Evolutionary conservation across 148 eudicot genomes (phyloP).

Genomic region (Camellia japonica): DNA sequence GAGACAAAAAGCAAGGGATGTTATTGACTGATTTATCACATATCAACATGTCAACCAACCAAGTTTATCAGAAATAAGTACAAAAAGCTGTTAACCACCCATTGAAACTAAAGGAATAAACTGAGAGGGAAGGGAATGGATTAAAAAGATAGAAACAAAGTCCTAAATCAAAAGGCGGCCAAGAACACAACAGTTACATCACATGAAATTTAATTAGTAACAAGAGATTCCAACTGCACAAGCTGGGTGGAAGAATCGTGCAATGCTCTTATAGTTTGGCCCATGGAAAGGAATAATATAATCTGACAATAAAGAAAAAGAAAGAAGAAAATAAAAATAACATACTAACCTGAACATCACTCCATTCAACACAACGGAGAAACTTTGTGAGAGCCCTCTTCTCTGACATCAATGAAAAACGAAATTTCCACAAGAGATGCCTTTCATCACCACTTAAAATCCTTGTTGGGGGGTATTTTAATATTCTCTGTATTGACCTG

Average conservation of each 20-base stretch:
- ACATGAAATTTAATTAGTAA: background rate
- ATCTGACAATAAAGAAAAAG: background rate
- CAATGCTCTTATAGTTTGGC: background rate
- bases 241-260: background rate
- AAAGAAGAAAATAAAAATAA: background rate
- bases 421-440: conserved; percentile 95
- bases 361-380: conserved; percentile 99
- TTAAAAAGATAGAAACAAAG: no score
- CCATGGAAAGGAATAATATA: background rate
- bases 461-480: conserved; percentile 94
- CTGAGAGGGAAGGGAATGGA: no score
- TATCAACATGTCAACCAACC: no score
- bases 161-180: no score
- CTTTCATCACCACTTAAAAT: conserved; percentile 91
- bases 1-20: no score
- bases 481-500: conserved; percentile 86
- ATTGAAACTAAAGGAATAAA: no score
- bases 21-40: no score
- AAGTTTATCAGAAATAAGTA: no score
- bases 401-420: conserved; percentile 95
- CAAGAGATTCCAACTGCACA: background rate
- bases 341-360: conserved; percentile 81
- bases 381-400: conserved; percentile 94
- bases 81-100: no score
- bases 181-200: background rate